phyloP scores from a whole-genome alignment of 2,329 filamentous ascomycete genomes.

The Cladorrhinum sp. region DNA sequence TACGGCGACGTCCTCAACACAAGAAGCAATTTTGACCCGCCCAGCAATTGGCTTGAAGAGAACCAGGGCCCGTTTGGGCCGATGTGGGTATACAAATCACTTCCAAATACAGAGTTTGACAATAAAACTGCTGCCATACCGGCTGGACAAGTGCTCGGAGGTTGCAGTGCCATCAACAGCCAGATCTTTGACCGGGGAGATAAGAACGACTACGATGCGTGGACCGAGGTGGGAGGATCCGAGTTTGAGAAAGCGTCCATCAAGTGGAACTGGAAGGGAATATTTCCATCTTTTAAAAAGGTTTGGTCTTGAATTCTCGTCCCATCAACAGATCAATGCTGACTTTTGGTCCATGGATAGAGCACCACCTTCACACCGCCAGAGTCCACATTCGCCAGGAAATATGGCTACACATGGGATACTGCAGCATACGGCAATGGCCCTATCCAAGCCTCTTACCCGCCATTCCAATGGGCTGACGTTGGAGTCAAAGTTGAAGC shows the following conservation, averaged over 20 bases:
- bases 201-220: slow-evolving; percentile 8
- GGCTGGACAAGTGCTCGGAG: slow-evolving; percentile 32
- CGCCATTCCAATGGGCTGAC: slow-evolving; percentile 32
- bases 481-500: slow-evolving; percentile 20
- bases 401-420: slow-evolving; percentile 21
- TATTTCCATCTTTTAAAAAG: slow-evolving; percentile 36
- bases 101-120: slow-evolving; percentile 16
- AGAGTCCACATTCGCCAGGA: slow-evolving; percentile 13
- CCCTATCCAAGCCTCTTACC: slow-evolving; percentile 34
- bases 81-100: slow-evolving; percentile 2
- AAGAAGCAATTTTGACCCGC: slow-evolving; percentile 28
- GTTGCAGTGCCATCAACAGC: slow-evolving; percentile 34
- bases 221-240: background rate
- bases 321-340: slow-evolving; percentile 1
- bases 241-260: background rate
- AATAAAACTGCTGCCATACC: slow-evolving; percentile 20
- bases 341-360: slow-evolving; percentile 9
- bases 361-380: slow-evolving; percentile 31
- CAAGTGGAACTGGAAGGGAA: slow-evolving; percentile 21
- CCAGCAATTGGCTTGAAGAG: slow-evolving; percentile 13
- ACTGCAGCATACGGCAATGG: slow-evolving; percentile 27
- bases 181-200: slow-evolving; percentile 31
- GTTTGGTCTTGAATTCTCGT: slow-evolving; percentile 14
- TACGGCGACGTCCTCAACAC: slow-evolving; percentile 26
- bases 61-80: background rate